Conservation (phyloP, 192 early-diverging fungal genomes). For the Jimgerdemannia lactiflua region DNA sequence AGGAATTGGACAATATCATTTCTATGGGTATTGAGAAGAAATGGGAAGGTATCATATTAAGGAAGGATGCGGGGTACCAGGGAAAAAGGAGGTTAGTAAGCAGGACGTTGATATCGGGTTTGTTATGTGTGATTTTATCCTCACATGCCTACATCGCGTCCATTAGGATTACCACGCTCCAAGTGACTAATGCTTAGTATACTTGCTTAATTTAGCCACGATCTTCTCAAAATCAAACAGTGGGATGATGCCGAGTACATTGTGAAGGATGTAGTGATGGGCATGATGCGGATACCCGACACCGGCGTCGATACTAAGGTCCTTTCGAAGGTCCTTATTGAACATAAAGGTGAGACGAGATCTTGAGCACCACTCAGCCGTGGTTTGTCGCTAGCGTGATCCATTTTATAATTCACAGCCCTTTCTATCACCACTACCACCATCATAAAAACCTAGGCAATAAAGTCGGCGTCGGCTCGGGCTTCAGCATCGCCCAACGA, state of each 20-base stretch:
- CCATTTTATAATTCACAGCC: neutral
- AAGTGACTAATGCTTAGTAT: neutral
- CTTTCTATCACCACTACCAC: neutral
- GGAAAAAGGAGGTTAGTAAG: constrained; percentile 45
- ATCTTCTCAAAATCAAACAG: constrained; percentile 51
- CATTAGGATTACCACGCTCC: neutral
- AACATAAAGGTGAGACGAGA: constrained; percentile 31
- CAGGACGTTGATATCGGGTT: neutral
- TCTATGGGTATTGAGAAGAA: constrained; percentile 20
- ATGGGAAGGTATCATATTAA: constrained; percentile 55
- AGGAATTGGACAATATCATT: constrained; percentile 30
- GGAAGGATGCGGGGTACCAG: constrained; percentile 45
- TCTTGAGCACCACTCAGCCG: no score
- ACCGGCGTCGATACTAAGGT: constrained; percentile 31
- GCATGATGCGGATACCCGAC: constrained; percentile 36
- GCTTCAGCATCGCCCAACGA: constrained; percentile 41
- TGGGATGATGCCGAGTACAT: constrained; percentile 50
- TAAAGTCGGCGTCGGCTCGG: constrained; percentile 52
- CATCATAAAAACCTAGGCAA: constrained; percentile 18
- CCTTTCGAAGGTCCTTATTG: constrained; percentile 39
- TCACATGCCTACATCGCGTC: no score
- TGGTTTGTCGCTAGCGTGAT: no score
- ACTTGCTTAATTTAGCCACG: constrained; percentile 22
- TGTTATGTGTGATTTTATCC: no score
- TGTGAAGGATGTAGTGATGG: constrained; percentile 39